Base-by-base conservation (phyloP, 192 early-diverging fungal species). In the Coemansia sp. region DNA sequence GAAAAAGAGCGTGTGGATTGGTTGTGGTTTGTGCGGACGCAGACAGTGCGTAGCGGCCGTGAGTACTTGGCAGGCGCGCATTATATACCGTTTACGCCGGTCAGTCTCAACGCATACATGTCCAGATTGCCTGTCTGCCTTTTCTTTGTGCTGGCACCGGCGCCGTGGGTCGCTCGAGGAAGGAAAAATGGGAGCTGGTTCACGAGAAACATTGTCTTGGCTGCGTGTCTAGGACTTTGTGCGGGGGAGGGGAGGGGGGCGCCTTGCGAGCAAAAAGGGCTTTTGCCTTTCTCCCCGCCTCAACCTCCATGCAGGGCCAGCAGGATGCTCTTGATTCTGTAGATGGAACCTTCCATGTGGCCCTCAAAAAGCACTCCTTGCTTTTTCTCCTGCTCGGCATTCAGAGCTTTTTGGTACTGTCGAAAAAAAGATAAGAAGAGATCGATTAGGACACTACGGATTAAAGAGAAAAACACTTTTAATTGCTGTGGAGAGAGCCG, bases 401-500 rank as follows among this genome's bases (percentile, higher is more conserved):
- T 22, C 16, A 48, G 46, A 10, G 20, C 6, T 20, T 20, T n/a
- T n/a, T n/a, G n/a, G n/a, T n/a, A n/a, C n/a, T n/a, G n/a, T n/a
- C n/a, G n/a, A n/a, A 42, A 42, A 42, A 42, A 16, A 28, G 8
- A 25, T 28, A 28, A 50, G 14, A 50, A 20, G 25, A 27, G 27
- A 53, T 2, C 25, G 9, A 28, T 22, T 6, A 25, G 23, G 27
- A 28, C 8, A 53, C 8, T 28, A 53, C 11, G 11, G 7, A 53
- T 19, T 1, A 9, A 49, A 49, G 19, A 49, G n/a, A n/a, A 49
- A 49, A n/a, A 49, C 20, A 9, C 7, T 49, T 28, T 58, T 14
- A 58, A 39, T 58, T 58, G 20, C 23, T 22, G 13, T 27, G 60
- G 24, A 78, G 56, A 4, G 70, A 64, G 11, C 60, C 51, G 29